Percentiles rank a stretch among this genome's conserved stretches.
Evolutionary conservation across 495 filamentous ascomycete genomes (phyloP).

Genomic region (Podospora comata): DNA sequence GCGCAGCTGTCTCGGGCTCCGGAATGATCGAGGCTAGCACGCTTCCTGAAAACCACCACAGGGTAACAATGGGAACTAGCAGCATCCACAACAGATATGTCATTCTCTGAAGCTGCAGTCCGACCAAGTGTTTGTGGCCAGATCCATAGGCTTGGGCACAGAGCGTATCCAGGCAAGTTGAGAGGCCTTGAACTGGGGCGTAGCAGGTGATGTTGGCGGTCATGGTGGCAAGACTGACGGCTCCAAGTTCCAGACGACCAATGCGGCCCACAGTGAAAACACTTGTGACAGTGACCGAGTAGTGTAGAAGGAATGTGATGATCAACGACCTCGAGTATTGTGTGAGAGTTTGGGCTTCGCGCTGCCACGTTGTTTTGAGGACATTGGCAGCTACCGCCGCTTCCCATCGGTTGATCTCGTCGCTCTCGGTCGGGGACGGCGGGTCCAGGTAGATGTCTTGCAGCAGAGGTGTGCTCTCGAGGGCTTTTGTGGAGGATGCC

Average conservation of each 20-base stretch:
- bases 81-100: slow-evolving; percentile 60
- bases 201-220: slow-evolving; percentile 72
- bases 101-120: slow-evolving; percentile 69
- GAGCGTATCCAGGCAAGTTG: slow-evolving; percentile 68
- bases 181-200: slow-evolving; percentile 65
- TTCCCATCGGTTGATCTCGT: slow-evolving; percentile 58
- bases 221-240: slow-evolving; percentile 64
- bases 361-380: slow-evolving; percentile 80
- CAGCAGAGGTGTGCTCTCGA: slow-evolving; percentile 43
- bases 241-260: slow-evolving; percentile 60
- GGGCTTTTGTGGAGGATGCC: slow-evolving; percentile 20
- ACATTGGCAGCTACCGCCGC: slow-evolving; percentile 67
- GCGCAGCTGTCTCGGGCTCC: slow-evolving; percentile 55
- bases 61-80: slow-evolving; percentile 57
- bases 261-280: slow-evolving; percentile 66
- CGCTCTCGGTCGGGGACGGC: slow-evolving; percentile 28
- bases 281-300: slow-evolving; percentile 64
- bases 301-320: slow-evolving; percentile 70
- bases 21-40: slow-evolving; percentile 61
- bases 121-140: slow-evolving; percentile 64
- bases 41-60: slow-evolving; percentile 56
- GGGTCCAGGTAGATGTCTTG: slow-evolving; percentile 13
- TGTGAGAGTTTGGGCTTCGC: slow-evolving; percentile 65
- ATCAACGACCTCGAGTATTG: slow-evolving; percentile 59
- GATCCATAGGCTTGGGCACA: slow-evolving; percentile 74